phyloP scores from a whole-genome alignment of 2,329 filamentous ascomycete genomes.

The Xylaria hypoxylon region DNA sequence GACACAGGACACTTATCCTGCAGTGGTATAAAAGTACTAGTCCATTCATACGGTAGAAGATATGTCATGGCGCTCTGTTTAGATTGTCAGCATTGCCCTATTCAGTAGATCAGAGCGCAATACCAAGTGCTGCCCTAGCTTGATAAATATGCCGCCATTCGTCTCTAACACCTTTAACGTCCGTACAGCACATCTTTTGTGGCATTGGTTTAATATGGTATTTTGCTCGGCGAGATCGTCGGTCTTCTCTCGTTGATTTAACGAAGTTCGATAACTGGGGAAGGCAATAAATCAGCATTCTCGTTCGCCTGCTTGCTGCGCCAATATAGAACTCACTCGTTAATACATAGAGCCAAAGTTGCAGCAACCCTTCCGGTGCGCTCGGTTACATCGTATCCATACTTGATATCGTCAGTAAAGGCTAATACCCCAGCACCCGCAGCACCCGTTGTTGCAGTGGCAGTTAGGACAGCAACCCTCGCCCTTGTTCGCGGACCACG shows the following conservation, averaged over 20 bases:
- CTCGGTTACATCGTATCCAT: conserved; percentile 79
- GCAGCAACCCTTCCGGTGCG: conserved; percentile 82
- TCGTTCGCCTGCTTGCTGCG: not conserved
- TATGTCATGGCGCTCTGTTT: conserved; percentile 90
- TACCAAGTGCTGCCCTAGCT: conserved; percentile 92
- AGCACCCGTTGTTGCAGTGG: conserved; percentile 64
- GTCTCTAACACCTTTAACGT: conserved; percentile 90
- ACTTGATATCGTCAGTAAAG: conserved; percentile 77
- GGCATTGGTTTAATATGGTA: conserved; percentile 81
- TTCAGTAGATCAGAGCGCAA: not conserved
- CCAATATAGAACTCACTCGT: conserved; percentile 71
- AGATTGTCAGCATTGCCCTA: conserved; percentile 16
- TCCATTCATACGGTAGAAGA: conserved; percentile 91
- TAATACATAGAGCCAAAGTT: conserved; percentile 83
- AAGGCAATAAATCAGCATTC: conserved; percentile 25
- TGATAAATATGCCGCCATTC: conserved; percentile 98
- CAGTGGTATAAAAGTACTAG: conserved; percentile 91
- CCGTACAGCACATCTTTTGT: conserved; percentile 90
- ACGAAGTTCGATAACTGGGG: conserved; percentile 83
- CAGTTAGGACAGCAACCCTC: conserved; percentile 57
- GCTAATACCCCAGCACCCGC: conserved; percentile 62
- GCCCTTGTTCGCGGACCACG: conserved; percentile 40
- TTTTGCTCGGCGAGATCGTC: conserved; percentile 73
- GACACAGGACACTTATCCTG: conserved; percentile 97
- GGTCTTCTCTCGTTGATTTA: conserved; percentile 75